phyloP scores from a whole-genome alignment of 768 basidiomycete genomes.

The Stropharia rugosoannulata region DNA sequence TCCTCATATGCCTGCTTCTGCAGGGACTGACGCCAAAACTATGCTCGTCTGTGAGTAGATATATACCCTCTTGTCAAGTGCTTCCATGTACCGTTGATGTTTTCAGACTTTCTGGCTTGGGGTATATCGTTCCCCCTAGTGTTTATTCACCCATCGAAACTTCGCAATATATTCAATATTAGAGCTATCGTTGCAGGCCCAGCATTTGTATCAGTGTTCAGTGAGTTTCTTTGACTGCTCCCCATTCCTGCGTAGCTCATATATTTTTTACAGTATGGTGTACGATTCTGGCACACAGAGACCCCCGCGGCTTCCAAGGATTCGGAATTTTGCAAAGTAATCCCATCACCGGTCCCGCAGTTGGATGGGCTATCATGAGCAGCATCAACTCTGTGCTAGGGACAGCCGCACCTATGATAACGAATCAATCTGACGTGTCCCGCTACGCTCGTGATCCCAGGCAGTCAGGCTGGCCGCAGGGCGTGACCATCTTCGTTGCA shows the following conservation, averaged over 20 bases:
- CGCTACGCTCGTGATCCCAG: conserved; percentile 12
- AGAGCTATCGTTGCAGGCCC: conserved; percentile 8
- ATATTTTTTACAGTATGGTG: conserved; percentile 10
- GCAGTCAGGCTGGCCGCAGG: conserved; percentile 15
- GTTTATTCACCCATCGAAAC: conserved; percentile 12
- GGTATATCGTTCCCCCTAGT: conserved; percentile 7
- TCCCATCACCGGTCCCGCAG: conserved; percentile 8
- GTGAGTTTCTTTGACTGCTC: not conserved
- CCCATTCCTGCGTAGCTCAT: not conserved
- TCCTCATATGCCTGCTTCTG: conserved; percentile 8
- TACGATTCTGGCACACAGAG: conserved; percentile 10
- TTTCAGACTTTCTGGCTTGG: conserved; percentile 15
- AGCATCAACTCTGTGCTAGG: conserved; percentile 15
- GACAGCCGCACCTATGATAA: conserved; percentile 15
- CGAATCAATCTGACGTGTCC: conserved; percentile 15
- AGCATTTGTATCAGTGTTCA: conserved; percentile 12
- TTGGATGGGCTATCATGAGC: conserved; percentile 15
- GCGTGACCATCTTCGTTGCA: conserved; percentile 11
- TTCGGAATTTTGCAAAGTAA: conserved; percentile 8
- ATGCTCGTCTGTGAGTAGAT: conserved; percentile 9
- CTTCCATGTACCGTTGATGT: not conserved
- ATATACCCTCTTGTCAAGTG: not conserved
- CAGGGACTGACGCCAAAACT: conserved; percentile 16
- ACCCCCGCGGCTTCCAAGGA: conserved; percentile 14
- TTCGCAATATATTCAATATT: conserved; percentile 8